Evolutionary conservation across 495 filamentous ascomycete genomes (phyloP).

Genomic region (Podospora sp.): DNA sequence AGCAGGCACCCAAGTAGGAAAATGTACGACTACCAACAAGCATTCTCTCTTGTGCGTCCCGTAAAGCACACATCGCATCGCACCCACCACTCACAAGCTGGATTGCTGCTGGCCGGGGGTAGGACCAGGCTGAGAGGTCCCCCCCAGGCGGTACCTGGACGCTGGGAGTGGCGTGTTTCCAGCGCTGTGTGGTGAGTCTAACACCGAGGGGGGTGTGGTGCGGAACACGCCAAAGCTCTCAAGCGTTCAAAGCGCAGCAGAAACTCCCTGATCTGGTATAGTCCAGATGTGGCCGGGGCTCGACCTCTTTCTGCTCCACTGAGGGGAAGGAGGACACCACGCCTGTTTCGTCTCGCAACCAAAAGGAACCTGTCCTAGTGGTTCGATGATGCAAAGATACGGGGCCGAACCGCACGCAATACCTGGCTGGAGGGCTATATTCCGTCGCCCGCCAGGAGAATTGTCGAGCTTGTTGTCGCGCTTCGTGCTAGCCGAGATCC

Average conservation of each 20-base stretch:
- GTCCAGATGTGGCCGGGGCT: not conserved
- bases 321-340: not conserved
- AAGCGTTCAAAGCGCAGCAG: slow-evolving; percentile 20
- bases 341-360: not conserved
- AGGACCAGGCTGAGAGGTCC: slow-evolving; percentile 23
- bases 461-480: not conserved
- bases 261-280: slow-evolving; percentile 28
- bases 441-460: not conserved
- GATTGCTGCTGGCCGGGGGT: slow-evolving; percentile 6
- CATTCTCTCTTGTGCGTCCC: not conserved
- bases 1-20: not conserved
- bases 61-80: not conserved
- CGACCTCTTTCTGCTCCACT: slow-evolving; percentile 12
- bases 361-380: not conserved
- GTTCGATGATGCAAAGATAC: not conserved
- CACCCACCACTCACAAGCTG: not conserved
- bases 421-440: not conserved
- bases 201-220: slow-evolving; percentile 11
- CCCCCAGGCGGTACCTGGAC: slow-evolving; percentile 26
- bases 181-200: slow-evolving; percentile 16
- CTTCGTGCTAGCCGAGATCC: not conserved
- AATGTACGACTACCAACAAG: too few relatives aligned
- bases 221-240: slow-evolving; percentile 11
- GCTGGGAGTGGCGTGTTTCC: slow-evolving; percentile 29
- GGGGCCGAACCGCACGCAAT: not conserved